Evolutionary conservation across 2,329 filamentous ascomycete species (phyloP).

Genomic region (Beauveria medogensis): DNA sequence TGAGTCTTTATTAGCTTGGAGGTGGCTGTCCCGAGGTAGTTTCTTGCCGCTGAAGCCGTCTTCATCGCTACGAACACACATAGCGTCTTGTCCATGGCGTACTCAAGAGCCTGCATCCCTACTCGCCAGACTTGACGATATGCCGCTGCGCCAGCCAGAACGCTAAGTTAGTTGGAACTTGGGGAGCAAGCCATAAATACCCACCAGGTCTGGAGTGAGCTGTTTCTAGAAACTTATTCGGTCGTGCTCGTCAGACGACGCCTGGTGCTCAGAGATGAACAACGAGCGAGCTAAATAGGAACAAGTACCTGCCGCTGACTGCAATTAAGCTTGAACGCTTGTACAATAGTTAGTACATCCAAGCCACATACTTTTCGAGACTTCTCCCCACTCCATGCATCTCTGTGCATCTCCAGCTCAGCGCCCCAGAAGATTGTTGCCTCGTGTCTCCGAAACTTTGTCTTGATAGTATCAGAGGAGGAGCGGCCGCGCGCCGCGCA

Average conservation of each 20-base stretch:
- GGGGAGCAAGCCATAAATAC: no score
- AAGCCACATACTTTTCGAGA: background rate
- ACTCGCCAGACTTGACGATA: no score
- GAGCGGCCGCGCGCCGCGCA: background rate
- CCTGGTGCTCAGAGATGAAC: no score
- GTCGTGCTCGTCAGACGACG: no score
- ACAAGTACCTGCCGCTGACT: background rate
- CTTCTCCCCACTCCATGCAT: background rate
- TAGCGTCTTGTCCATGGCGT: background rate
- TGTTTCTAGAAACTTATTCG: no score
- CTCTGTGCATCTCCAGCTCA: background rate
- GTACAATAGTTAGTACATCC: background rate
- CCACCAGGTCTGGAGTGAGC: no score
- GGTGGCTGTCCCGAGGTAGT: slow-evolving; percentile 1
- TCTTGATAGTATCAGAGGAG: background rate
- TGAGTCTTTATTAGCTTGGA: slow-evolving; percentile 4
- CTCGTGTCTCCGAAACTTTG: background rate
- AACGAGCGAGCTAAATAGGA: no score
- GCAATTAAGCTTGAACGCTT: background rate
- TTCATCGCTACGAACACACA: background rate
- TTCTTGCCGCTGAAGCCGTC: background rate
- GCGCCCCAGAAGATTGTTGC: background rate
- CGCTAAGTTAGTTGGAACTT: no score
- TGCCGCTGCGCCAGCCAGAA: no score
- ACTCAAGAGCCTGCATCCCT: no score